phyloP scores from a whole-genome alignment of 2,329 filamentous ascomycete genomes.

The Diaporthe australafricana region DNA sequence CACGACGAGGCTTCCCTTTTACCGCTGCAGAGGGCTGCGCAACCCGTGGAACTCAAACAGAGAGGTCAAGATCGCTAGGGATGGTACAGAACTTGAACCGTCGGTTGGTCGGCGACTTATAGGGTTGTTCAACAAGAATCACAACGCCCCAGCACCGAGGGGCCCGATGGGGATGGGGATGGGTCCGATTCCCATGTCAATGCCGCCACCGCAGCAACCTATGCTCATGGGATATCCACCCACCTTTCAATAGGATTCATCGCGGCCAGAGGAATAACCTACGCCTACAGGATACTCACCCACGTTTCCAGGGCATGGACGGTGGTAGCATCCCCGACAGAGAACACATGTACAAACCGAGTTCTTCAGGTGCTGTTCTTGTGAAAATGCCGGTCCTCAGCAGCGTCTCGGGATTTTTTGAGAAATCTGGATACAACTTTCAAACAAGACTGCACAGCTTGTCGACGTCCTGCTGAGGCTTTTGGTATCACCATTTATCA shows the following conservation, averaged over 20 bases:
- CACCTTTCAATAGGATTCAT: conserved; percentile 7
- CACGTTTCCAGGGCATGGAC: background rate
- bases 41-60: conserved; percentile 97
- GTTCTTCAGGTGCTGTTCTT: background rate
- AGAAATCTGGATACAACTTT: background rate
- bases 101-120: conserved; percentile 81
- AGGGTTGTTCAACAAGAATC: conserved; percentile 76
- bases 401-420: background rate
- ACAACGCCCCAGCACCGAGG: conserved; percentile 31
- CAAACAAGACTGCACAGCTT: background rate
- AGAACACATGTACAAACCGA: background rate
- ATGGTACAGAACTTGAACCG: conserved; percentile 93
- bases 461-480: background rate
- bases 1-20: conserved; percentile 86
- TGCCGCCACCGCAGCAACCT: conserved; percentile 28
- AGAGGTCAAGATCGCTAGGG: conserved; percentile 95
- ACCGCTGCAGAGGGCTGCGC: conserved; percentile 84
- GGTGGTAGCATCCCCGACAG: background rate
- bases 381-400: background rate
- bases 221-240: conserved; percentile 36
- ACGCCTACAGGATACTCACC: conserved; percentile 34
- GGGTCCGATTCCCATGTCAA: conserved; percentile 24
- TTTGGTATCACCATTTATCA: background rate
- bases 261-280: background rate
- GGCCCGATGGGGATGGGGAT: conserved; percentile 32